Percentiles rank a stretch among this genome's conserved stretches.
Evolutionary conservation across 2,329 filamentous ascomycete species (phyloP).

Genomic region (Trichoderma sp.): DNA sequence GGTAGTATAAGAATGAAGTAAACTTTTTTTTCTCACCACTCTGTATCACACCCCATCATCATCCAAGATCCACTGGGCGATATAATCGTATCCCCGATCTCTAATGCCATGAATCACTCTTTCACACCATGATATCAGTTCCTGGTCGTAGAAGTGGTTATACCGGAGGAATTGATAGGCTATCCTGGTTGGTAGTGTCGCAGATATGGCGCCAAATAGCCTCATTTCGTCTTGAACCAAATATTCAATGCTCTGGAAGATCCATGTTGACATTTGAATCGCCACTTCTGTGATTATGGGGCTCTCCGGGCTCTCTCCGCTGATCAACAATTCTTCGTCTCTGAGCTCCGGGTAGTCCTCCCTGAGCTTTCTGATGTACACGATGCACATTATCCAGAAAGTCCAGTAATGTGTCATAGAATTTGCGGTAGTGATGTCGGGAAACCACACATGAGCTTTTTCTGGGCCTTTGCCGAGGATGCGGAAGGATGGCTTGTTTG

Average conservation of each 20-base stretch:
- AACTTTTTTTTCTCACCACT: neutral
- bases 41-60: slow-evolving; percentile 3
- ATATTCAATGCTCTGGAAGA: slow-evolving; percentile 37
- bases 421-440: slow-evolving; percentile 37
- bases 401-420: slow-evolving; percentile 38
- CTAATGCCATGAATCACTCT: slow-evolving; percentile 4
- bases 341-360: neutral
- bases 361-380: slow-evolving; percentile 26
- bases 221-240: slow-evolving; percentile 39
- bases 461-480: neutral
- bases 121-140: slow-evolving; percentile 6
- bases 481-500: slow-evolving; percentile 13
- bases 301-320: slow-evolving; percentile 13
- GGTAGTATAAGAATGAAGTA: neutral
- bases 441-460: slow-evolving; percentile 29
- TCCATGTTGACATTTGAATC: slow-evolving; percentile 26
- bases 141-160: neutral
- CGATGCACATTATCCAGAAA: slow-evolving; percentile 36
- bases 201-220: slow-evolving; percentile 38
- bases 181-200: slow-evolving; percentile 31
- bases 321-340: neutral
- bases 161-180: slow-evolving; percentile 20
- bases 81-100: slow-evolving; percentile 8
- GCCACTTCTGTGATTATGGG: slow-evolving; percentile 14
- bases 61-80: slow-evolving; percentile 8